phyloP scores from a whole-genome alignment of 257 asterid species.

The Solanum piurae region DNA sequence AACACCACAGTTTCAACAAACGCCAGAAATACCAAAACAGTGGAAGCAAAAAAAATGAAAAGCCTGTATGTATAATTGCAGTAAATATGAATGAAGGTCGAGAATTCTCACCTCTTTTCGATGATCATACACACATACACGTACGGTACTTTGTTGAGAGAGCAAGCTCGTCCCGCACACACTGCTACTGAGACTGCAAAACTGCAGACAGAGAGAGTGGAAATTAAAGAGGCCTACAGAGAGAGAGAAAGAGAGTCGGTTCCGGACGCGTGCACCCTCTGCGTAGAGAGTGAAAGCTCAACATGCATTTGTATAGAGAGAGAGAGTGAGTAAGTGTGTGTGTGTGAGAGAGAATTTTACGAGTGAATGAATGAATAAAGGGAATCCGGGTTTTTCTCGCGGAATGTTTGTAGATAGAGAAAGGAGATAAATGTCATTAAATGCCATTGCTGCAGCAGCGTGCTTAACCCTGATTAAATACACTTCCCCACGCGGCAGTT shows the following conservation, averaged over 20 bases:
- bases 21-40: background rate
- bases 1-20: background rate
- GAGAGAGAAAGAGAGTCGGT: background rate
- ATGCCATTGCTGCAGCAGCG: background rate
- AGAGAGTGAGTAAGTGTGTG: background rate
- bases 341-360: background rate
- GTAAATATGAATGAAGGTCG: background rate
- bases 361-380: background rate
- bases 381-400: background rate
- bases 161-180: background rate
- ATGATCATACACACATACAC: background rate
- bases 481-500: background rate
- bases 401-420: background rate
- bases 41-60: background rate
- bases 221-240: background rate
- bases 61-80: background rate
- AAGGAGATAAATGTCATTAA: background rate
- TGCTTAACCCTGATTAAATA: background rate
- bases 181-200: background rate
- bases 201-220: constrained; percentile 1
- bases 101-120: background rate
- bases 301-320: background rate
- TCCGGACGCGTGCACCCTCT: background rate
- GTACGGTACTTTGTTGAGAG: background rate
- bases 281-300: background rate